phyloP scores from a whole-genome alignment of 805 yeast species.

The Kluyveromyces wickerhamii region DNA sequence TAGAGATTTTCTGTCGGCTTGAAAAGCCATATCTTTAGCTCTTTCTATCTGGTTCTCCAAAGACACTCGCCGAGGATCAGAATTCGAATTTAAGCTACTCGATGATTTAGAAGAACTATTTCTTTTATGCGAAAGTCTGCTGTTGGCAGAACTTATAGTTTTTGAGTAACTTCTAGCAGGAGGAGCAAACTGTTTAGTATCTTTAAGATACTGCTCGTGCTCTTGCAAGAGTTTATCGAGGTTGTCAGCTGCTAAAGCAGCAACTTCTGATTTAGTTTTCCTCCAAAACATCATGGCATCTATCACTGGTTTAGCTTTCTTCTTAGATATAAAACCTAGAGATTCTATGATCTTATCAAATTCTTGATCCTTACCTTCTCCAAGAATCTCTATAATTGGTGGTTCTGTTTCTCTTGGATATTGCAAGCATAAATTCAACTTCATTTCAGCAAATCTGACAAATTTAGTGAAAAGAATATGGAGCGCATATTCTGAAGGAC shows the following conservation, averaged over 20 bases:
- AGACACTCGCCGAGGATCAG: constrained; percentile 50
- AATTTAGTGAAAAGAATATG: constrained; percentile 94
- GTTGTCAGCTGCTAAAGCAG: constrained; percentile 52
- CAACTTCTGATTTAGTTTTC: constrained; percentile 82
- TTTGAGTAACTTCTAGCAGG: constrained; percentile 24
- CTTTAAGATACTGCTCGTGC: constrained; percentile 16
- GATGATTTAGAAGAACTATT: constrained; percentile 42
- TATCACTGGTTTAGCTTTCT: constrained; percentile 89
- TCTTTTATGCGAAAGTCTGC: constrained; percentile 38
- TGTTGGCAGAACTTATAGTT: constrained; percentile 24
- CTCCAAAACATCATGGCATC: constrained; percentile 99
- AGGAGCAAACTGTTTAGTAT: constrained; percentile 4
- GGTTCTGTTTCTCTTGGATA: constrained; percentile 63
- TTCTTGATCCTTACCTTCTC: constrained; percentile 77
- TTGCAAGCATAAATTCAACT: constrained; percentile 62
- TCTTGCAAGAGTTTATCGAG: constrained; percentile 38
- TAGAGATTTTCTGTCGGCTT: constrained; percentile 78
- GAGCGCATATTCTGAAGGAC: constrained; percentile 83
- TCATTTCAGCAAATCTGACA: constrained; percentile 87
- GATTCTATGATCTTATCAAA: constrained; percentile 84
- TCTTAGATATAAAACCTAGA: constrained; percentile 81
- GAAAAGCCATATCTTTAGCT: constrained; percentile 61
- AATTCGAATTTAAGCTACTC: constrained; percentile 26
- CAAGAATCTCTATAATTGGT: constrained; percentile 65
- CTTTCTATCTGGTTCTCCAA: constrained; percentile 32